phyloP scores from a whole-genome alignment of 257 asterid species.

The Petunia axillaris region DNA sequence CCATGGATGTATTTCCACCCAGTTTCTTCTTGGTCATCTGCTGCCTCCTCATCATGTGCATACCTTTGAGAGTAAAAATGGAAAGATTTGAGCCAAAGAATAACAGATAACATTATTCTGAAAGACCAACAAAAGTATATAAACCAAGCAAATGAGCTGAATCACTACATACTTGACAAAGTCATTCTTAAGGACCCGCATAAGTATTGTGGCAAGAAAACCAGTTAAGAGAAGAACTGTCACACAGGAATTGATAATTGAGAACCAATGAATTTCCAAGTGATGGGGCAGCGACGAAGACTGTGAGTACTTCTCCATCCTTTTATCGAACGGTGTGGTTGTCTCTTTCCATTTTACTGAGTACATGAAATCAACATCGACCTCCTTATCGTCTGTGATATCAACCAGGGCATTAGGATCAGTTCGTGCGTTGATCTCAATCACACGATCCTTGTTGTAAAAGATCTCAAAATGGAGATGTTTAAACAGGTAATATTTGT shows the following conservation, averaged over 20 bases:
- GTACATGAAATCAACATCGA: conserved; percentile 40
- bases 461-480: conserved; percentile 35
- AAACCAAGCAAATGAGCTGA: not conserved
- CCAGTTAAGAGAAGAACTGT: conserved; percentile 42
- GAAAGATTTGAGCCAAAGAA: not conserved
- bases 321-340: conserved; percentile 35
- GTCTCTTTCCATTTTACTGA: conserved; percentile 45
- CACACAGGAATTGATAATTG: conserved; percentile 43
- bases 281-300: conserved; percentile 39
- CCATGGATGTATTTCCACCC: conserved; percentile 48
- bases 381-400: conserved; percentile 40
- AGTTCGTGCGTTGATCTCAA: conserved; percentile 36
- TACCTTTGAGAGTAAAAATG: conserved; percentile 27
- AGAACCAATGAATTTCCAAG: conserved; percentile 45
- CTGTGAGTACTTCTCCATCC: conserved; percentile 46
- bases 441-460: conserved; percentile 31
- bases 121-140: not conserved
- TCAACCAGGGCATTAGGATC: conserved; percentile 36
- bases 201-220: conserved; percentile 41
- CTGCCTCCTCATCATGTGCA: conserved; percentile 43
- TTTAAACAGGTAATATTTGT: conserved; percentile 33
- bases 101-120: not conserved
- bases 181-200: conserved; percentile 44
- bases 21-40: conserved; percentile 45
- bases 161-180: conserved; percentile 36